A percentile compares a stretch with the other conserved stretches of the same genome.
These are phyloP conservation scores for Trypanosoma scelopori DNA, from an alignment of 208 protist genomes.

Conservation along the genomic window DNA sequence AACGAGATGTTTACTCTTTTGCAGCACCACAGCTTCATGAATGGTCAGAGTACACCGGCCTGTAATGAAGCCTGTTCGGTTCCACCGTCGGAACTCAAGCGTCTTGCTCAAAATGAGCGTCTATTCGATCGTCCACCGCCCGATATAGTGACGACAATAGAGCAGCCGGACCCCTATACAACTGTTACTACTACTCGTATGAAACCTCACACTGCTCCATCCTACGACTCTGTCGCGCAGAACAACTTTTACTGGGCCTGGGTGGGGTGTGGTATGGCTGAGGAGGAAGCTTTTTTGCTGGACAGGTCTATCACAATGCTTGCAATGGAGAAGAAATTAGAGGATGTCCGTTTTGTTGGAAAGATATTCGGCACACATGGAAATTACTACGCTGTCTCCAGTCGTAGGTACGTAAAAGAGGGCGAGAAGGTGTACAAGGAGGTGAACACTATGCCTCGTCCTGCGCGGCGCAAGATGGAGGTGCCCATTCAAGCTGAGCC, in stretches of 20 bases:
- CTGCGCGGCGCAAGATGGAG: constrained; percentile 75
- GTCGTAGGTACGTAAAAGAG: constrained; percentile 66
- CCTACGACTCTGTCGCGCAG: constrained; percentile 63
- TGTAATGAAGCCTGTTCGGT: constrained; percentile 62
- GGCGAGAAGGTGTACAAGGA: constrained; percentile 84
- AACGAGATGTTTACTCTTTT: constrained; percentile 74
- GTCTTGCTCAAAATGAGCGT: constrained; percentile 68
- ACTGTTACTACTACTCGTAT: constrained; percentile 88
- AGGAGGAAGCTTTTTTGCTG: constrained; percentile 86
- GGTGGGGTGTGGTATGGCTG: constrained; percentile 71
- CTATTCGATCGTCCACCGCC: constrained; percentile 79
- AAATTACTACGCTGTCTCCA: constrained; percentile 88
- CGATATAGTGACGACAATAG: constrained; percentile 78
- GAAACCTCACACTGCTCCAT: constrained; percentile 75
- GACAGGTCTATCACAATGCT: constrained; percentile 90
- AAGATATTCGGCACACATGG: constrained; percentile 85
- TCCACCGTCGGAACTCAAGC: constrained; percentile 62
- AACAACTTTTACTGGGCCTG: constrained; percentile 80
- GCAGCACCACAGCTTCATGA: constrained; percentile 81
- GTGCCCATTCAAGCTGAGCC: constrained; percentile 84
- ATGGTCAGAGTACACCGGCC: constrained; percentile 68
- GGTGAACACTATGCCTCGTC: constrained; percentile 88
- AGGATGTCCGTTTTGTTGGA: constrained; percentile 88
- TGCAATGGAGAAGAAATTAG: constrained; percentile 81
- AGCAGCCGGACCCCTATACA: constrained; percentile 90